phyloP scores from a whole-genome alignment of 2,329 filamentous ascomycete genomes.

The Alternaria gaisen region DNA sequence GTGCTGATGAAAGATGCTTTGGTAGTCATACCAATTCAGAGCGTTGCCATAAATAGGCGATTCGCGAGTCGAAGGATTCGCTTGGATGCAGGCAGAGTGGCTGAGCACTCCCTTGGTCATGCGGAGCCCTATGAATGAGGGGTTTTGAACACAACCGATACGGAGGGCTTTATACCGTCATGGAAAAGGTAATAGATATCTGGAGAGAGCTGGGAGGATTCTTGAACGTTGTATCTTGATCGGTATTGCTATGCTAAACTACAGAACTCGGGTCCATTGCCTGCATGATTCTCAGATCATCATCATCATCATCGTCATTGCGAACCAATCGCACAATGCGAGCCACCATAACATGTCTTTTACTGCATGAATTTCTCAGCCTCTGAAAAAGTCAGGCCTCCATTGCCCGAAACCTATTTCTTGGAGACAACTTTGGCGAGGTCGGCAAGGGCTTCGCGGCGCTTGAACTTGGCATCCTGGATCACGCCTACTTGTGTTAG shows the following conservation, averaged over 20 bases:
- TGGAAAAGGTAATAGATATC: not conserved
- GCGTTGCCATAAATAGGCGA: not conserved
- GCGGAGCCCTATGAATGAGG: not conserved
- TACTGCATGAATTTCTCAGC: not conserved
- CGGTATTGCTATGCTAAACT: not conserved
- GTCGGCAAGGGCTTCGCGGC: constrained; percentile 73
- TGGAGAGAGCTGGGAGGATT: not conserved
- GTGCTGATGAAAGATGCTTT: not conserved
- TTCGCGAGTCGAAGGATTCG: not conserved
- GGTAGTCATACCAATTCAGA: not conserved
- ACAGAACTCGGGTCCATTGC: not conserved
- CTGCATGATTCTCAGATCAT: not conserved
- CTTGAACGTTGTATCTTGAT: not conserved
- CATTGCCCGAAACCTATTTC: constrained; percentile 37
- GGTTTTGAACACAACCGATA: not conserved
- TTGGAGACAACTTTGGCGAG: constrained; percentile 63
- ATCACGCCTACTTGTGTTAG: constrained; percentile 65
- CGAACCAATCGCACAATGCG: not conserved
- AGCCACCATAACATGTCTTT: not conserved
- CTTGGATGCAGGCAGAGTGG: not conserved
- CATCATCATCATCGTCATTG: not conserved
- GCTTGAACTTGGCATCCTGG: constrained; percentile 79
- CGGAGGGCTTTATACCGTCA: not conserved
- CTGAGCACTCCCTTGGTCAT: not conserved
- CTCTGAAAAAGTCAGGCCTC: not conserved